Evolutionary conservation across 78 protist species (phyloP), one percentile per base, ranked within the genome.

Genomic region (Tieghemostelium lacteum): DNA sequence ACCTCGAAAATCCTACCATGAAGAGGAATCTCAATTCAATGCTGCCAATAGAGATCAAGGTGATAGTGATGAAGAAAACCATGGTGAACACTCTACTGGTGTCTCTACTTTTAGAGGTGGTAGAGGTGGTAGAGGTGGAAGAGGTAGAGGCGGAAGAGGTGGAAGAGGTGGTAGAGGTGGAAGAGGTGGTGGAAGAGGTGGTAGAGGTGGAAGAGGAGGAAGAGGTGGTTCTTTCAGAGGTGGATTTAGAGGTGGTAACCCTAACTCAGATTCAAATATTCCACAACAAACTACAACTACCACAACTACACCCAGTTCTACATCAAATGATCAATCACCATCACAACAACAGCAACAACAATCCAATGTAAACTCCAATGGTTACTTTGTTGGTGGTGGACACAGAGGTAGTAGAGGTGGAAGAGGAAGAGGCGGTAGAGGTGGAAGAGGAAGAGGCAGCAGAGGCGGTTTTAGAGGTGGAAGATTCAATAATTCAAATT

Each of bases 211-310:
- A 49, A 49, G 54, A 49, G 54, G 54, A 16, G 60, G 75, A 29
- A 49, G 75, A 40, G 75, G 75, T 70, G 29, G 75, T 20, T 20
- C 64, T 40, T 70, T 22, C 36, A 39, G 78, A 49, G 78, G 78
- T 67, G 74, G 74, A 67, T 67, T 67, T 24, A 67, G 74, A 67
- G 74, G 74, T 45, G 57, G 74, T 2, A 36, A 8, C 1, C 8
- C n/a, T n/a, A n/a, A n/a, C n/a, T n/a, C 26, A 31, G 36, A 31
- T 10, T 36, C 37, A 36, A 36, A 31, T 33, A 63, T 39, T 4
- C 3, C 37, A 63, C 24, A 31, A 34, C 24, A 10, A 7, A 16
- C 70, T 33, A 20, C 70, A 22, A 63, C 70, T 39, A 31, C 40
- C 8, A 66, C 73, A 66, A 8, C 10, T n/a, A 31, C 26, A 52